A percentile compares a stretch with the other conserved stretches of the same genome.
These are phyloP conservation scores for Arthroderma uncinatum DNA, from an alignment of 2,329 filamentous ascomycete genomes.

Conservation along the genomic window DNA sequence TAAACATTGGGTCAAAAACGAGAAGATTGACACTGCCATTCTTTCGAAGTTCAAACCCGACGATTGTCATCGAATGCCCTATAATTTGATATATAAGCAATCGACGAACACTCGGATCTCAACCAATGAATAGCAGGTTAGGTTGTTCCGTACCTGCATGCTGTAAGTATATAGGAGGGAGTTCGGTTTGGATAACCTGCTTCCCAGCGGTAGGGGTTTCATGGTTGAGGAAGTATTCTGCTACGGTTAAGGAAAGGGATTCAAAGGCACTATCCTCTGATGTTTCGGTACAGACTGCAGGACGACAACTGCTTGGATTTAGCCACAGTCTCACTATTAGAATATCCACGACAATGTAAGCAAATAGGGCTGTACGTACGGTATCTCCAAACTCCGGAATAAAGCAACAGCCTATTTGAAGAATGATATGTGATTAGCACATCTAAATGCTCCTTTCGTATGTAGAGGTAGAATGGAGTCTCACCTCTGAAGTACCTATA, in stretches of 20 bases:
- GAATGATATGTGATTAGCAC: not conserved
- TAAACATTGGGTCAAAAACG: conserved; percentile 80
- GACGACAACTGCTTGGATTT: conserved; percentile 40
- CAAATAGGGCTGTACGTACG: conserved; percentile 34
- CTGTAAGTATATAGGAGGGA: conserved; percentile 84
- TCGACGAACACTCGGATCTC: not conserved
- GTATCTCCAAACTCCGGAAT: conserved; percentile 57
- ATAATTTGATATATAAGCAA: not conserved
- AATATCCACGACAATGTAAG: not conserved
- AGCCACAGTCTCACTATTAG: not conserved
- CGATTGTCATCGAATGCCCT: conserved; percentile 82
- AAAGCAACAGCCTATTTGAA: conserved; percentile 59
- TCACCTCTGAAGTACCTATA: conserved; percentile 82
- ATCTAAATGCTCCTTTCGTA: not conserved
- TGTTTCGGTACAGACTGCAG: conserved; percentile 46
- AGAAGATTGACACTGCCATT: conserved; percentile 59
- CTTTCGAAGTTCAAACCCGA: conserved; percentile 63
- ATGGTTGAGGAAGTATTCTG: conserved; percentile 58
- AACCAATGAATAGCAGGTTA: not conserved
- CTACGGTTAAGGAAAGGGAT: conserved; percentile 55
- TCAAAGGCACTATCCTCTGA: conserved; percentile 40
- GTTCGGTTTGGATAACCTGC: conserved; percentile 58
- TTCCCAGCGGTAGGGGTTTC: conserved; percentile 40
- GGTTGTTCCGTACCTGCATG: conserved; percentile 48
- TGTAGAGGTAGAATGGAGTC: conserved; percentile 8